Conservation (phyloP, 2,329 filamentous ascomycete genomes). For the Whalleya microplaca region DNA sequence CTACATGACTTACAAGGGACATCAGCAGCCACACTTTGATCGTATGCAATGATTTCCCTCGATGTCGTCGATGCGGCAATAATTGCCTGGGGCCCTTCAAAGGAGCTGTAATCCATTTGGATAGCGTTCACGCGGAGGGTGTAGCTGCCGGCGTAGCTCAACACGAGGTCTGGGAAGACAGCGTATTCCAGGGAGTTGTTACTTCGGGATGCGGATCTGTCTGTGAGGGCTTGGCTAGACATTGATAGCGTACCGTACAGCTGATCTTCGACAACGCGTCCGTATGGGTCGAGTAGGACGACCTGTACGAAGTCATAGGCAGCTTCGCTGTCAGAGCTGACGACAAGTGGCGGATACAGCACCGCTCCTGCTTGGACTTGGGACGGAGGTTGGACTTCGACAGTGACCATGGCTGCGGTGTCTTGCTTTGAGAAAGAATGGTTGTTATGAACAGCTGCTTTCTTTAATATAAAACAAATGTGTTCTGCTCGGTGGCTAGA, state of each 20-base stretch:
- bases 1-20: conserved; percentile 26
- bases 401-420: conserved; percentile 21
- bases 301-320: conserved; percentile 30
- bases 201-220: conserved; percentile 17
- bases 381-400: conserved; percentile 32
- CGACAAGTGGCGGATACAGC: conserved; percentile 33
- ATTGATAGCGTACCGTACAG: conserved; percentile 27
- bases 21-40: conserved; percentile 23
- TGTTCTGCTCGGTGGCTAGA: background rate
- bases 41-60: conserved; percentile 24
- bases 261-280: conserved; percentile 20
- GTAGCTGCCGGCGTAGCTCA: conserved; percentile 28
- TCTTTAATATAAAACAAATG: background rate
- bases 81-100: conserved; percentile 12
- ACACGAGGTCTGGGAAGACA: conserved; percentile 28
- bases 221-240: conserved; percentile 19
- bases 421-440: conserved; percentile 1
- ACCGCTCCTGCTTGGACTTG: conserved; percentile 28
- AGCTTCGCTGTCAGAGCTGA: conserved; percentile 22
- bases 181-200: conserved; percentile 20
- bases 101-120: conserved; percentile 28
- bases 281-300: conserved; percentile 28
- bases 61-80: conserved; percentile 18
- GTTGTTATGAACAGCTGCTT: background rate
- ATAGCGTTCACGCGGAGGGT: conserved; percentile 27